Base-by-base conservation (phyloP, 2,329 filamentous ascomycete genomes). In the Peltaster fructicola region DNA sequence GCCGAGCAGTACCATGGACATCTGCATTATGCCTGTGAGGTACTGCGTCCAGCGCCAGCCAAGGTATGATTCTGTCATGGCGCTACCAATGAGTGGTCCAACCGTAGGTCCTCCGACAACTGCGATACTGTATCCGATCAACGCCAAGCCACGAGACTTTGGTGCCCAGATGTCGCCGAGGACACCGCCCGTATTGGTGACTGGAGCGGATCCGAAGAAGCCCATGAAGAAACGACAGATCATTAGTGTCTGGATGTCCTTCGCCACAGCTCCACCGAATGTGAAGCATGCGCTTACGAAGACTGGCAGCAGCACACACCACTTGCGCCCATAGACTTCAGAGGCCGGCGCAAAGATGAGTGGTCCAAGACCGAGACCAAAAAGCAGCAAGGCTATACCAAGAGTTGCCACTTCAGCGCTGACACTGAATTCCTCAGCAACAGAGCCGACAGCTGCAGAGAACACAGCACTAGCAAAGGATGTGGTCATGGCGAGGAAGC, bases 1-100 rank as follows among this genome's bases (percentile, higher is more conserved):
- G 26, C 29, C 29, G 12, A 45, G 14, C 7, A 27, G 27, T 4
- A 37, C 27, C 14, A 46, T 40, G 14, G 35, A 26, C 19, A 45
- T 48, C 7, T 43, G 47, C 35, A 47, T 48, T 33, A 58, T 56
- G 1, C 52, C 52, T 22, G 50, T 43, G 22, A 57, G 44, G 27
- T 56, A 57, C 28, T 48, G 50, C 0, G 51, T 54, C 55, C 56
- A 59, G 25, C 55, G 41, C 55, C 55, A 59, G n/a, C 52, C 50
- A 2, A 59, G 37, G 22, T 43, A 31, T 1, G 39, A 54, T 21
- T 53, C 49, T 3, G 51, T 44, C 2, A 61, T 31, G 1, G 52
- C 51, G 2, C 50, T 42, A 9, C 57, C 57, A 8, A 59, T 46
- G 6, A 55, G 33, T 3, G 57, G 57, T 0, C 48, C 25, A 48